These are phyloP conservation scores for Fusarium buxicola DNA, from an alignment of 2,329 filamentous ascomycete species.

Conservation along the genomic window DNA sequence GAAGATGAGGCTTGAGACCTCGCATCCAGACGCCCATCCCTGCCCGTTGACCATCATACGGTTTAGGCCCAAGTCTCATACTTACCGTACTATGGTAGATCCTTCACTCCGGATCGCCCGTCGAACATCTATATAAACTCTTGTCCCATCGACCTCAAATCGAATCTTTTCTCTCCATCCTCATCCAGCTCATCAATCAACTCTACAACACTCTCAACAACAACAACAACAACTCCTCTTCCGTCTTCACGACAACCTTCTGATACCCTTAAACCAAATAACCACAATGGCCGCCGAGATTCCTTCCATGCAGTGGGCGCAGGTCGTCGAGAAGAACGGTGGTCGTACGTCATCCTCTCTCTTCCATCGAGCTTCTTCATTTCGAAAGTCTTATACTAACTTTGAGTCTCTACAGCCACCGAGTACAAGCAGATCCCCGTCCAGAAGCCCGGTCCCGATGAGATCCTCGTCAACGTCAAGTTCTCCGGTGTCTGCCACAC, in stretches of 20 bases:
- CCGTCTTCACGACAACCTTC: constrained; percentile 41
- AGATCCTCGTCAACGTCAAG: constrained; percentile 92
- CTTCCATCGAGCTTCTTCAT: background rate
- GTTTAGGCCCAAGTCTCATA: constrained; percentile 42
- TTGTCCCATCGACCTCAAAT: constrained; percentile 39
- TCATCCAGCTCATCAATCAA: constrained; percentile 46
- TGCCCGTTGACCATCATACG: constrained; percentile 41
- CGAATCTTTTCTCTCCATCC: constrained; percentile 41
- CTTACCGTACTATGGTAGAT: constrained; percentile 22
- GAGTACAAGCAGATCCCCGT: constrained; percentile 87
- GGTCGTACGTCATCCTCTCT: constrained; percentile 63
- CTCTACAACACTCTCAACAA: constrained; percentile 37
- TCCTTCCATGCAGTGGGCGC: constrained; percentile 89
- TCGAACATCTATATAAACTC: constrained; percentile 47
- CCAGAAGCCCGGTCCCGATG: constrained; percentile 82
- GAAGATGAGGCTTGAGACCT: constrained; percentile 42
- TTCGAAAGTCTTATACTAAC: constrained; percentile 24
- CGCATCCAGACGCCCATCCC: constrained; percentile 39
- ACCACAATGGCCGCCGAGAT: constrained; percentile 60
- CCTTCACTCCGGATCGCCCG: constrained; percentile 35
- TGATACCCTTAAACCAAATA: constrained; percentile 31
- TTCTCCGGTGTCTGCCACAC: constrained; percentile 94
- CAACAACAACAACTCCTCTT: constrained; percentile 26
- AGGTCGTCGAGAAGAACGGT: constrained; percentile 86
- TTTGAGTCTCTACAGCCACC: constrained; percentile 58